Evolutionary conservation across 192 early-diverging fungal species (phyloP).

Genomic region (Coemansia biformis): DNA sequence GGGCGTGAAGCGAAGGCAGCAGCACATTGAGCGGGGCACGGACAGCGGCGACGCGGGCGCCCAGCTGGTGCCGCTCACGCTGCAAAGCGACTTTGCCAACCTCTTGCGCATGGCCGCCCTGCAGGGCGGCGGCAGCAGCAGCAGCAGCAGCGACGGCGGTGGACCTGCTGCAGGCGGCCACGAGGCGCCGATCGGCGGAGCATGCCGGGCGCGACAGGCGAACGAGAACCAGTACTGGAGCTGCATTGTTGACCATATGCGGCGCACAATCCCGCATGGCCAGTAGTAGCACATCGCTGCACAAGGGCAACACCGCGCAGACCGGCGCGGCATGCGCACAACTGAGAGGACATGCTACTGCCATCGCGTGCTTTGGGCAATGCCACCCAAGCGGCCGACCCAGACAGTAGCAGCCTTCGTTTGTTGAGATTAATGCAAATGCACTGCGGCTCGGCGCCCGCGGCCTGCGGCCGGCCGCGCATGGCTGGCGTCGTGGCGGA

Average conservation of each 20-base stretch:
- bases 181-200: constrained; percentile 27
- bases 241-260: constrained; percentile 48
- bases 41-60: background rate
- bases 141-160: background rate
- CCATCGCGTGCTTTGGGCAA: no score
- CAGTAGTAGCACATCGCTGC: constrained; percentile 3
- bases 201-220: constrained; percentile 7
- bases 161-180: background rate
- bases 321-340: no score
- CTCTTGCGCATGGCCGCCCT: constrained; percentile 39
- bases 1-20: constrained; percentile 22
- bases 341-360: no score
- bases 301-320: background rate
- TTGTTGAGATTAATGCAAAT: no score
- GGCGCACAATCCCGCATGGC: constrained; percentile 16
- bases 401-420: no score
- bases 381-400: no score
- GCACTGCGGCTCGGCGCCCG: no score
- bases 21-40: background rate
- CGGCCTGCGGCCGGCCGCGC: no score
- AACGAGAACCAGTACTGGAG: constrained; percentile 53
- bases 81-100: constrained; percentile 52
- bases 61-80: constrained; percentile 19
- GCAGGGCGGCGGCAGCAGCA: no score
- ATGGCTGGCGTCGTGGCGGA: no score